A percentile compares a stretch with the other conserved stretches of the same genome.
phyloP scores from a whole-genome alignment of 2,329 filamentous ascomycete genomes.

The Didymellaceae sp. region DNA sequence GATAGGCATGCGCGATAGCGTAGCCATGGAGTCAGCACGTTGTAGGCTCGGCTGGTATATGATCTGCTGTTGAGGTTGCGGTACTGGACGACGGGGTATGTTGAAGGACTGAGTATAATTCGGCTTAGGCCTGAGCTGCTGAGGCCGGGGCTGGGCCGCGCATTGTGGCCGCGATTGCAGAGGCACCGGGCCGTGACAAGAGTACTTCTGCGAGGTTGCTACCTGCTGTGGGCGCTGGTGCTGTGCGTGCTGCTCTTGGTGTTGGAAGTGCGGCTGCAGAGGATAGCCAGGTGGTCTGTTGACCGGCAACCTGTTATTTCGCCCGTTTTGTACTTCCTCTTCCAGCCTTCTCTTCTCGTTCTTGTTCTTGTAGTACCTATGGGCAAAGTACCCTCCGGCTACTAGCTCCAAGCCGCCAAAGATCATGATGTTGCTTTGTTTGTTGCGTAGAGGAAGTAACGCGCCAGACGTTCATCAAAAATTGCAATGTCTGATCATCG shows the following conservation, averaged over 20 bases:
- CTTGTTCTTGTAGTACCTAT: conserved; percentile 46
- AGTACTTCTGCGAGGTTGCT: conserved; percentile 34
- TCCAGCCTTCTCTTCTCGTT: conserved; percentile 38
- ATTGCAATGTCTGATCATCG: neutral
- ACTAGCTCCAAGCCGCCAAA: conserved; percentile 49
- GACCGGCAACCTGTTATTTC: conserved; percentile 40
- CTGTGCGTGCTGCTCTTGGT: conserved; percentile 23
- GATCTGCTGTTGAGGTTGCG: conserved; percentile 30
- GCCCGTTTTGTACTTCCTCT: conserved; percentile 32
- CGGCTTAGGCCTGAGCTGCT: conserved; percentile 14
- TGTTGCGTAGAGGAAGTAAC: neutral
- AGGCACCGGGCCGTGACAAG: conserved; percentile 24
- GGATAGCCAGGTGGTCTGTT: conserved; percentile 23
- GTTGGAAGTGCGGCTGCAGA: conserved; percentile 14
- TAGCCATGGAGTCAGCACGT: conserved; percentile 43
- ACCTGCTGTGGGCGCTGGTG: conserved; percentile 20
- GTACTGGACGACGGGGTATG: conserved; percentile 38
- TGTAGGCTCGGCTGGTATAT: conserved; percentile 40
- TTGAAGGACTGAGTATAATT: conserved; percentile 34
- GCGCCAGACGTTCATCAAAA: neutral
- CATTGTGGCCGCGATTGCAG: neutral
- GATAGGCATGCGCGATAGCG: conserved; percentile 44
- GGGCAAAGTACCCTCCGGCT: conserved; percentile 43
- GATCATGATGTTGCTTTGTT: conserved; percentile 41
- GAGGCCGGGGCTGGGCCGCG: conserved; percentile 26